Evolutionary conservation across 331 rosid genomes (phyloP).

Genomic region (Pyrus hybrid): DNA sequence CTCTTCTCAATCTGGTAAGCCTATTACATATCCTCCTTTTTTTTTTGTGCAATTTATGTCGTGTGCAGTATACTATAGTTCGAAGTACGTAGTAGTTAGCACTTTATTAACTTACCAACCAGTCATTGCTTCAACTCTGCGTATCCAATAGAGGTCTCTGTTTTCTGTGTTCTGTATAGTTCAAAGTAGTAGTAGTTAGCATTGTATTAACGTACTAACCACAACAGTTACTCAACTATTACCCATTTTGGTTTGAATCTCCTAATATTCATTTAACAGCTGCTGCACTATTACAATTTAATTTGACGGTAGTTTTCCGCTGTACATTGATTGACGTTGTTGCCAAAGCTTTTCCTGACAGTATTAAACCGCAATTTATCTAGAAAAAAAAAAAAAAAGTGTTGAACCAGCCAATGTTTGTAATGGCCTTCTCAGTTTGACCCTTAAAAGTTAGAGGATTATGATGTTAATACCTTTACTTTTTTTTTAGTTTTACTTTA

Average conservation of each 20-base stretch:
- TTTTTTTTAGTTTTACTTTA: too few species aligned
- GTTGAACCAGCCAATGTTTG: not conserved
- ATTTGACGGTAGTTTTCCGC: too few species aligned
- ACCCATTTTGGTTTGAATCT: not conserved
- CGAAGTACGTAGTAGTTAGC: too few species aligned
- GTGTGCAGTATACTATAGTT: not conserved
- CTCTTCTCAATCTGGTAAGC: constrained; percentile 36
- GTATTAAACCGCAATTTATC: too few species aligned
- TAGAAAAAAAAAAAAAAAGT: too few species aligned
- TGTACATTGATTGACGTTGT: not conserved
- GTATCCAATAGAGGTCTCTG: not conserved
- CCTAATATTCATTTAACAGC: too few species aligned
- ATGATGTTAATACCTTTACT: not conserved
- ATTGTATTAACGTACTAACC: too few species aligned
- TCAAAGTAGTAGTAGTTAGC: too few species aligned
- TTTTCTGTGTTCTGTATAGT: not conserved
- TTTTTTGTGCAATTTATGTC: not conserved
- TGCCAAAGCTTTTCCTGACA: not conserved
- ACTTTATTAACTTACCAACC: too few species aligned
- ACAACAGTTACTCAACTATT: too few species aligned
- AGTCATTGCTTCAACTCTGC: too few species aligned
- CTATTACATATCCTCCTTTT: not conserved
- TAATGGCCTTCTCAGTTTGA: not conserved
- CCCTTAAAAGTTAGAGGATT: not conserved
- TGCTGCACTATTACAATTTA: too few species aligned